Percentiles rank a stretch among this genome's conserved stretches.
phyloP scores from a whole-genome alignment of 2,329 filamentous ascomycete species.

The Coniochaeta ligniaria region DNA sequence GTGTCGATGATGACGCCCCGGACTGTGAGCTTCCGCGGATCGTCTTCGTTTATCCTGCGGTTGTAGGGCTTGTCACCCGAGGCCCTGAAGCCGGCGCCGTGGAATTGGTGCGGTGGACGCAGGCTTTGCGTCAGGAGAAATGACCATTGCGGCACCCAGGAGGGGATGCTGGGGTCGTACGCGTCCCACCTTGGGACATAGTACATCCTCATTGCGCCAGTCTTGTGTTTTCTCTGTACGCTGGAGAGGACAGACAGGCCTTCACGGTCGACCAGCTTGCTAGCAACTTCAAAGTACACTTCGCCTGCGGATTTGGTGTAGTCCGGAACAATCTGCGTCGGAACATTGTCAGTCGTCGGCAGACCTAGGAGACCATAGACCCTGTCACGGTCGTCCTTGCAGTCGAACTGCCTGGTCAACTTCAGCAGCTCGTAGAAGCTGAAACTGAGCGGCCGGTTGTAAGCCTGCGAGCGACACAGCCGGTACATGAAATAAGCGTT shows the following conservation, averaged over 20 bases:
- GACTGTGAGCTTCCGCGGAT: not conserved
- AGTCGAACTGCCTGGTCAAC: constrained; percentile 4
- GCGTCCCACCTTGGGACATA: too few relatives aligned
- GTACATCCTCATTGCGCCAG: too few relatives aligned
- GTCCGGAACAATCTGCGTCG: too few relatives aligned
- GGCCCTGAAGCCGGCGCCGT: not conserved
- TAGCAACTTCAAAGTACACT: too few relatives aligned
- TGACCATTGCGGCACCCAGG: too few relatives aligned
- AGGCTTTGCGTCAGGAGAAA: not conserved
- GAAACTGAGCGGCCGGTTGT: constrained; percentile 2
- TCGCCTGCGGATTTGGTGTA: too few relatives aligned
- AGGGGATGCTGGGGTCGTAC: too few relatives aligned
- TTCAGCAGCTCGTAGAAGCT: constrained; percentile 3
- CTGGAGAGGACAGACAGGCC: not conserved
- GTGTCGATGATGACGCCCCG: not conserved
- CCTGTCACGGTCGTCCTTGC: constrained; percentile 2
- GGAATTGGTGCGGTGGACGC: not conserved
- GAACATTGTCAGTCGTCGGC: constrained; percentile 2
- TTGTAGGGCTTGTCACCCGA: not conserved
- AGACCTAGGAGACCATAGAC: constrained; percentile 4
- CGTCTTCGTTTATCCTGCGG: not conserved
- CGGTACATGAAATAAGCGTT: constrained; percentile 6
- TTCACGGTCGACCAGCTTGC: too few relatives aligned
- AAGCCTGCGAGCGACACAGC: not conserved
- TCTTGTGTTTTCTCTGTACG: too few relatives aligned